phyloP scores from a whole-genome alignment of 1,284 basidiomycete genomes.

The Ustilago loliicola region DNA sequence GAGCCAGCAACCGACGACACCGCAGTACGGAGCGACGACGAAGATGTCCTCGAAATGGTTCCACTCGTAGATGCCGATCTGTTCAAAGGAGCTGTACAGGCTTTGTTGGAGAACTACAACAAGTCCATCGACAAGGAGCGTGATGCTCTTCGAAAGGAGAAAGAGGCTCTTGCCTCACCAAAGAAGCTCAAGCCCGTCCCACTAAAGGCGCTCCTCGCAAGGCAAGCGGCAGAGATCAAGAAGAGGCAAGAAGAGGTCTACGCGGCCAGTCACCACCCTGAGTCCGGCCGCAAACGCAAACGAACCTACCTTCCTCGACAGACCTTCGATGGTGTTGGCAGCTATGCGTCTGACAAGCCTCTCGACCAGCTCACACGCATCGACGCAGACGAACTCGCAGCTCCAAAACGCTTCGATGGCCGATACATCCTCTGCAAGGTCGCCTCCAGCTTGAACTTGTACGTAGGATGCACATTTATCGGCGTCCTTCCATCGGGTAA shows the following conservation, averaged over 20 bases:
- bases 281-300: slow-evolving; percentile 33
- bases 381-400: slow-evolving; percentile 53
- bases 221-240: slow-evolving; percentile 60
- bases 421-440: slow-evolving; percentile 62
- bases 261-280: slow-evolving; percentile 28
- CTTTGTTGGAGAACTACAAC: slow-evolving; percentile 66
- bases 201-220: slow-evolving; percentile 56
- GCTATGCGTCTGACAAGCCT: slow-evolving; percentile 52
- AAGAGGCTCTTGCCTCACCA: slow-evolving; percentile 30
- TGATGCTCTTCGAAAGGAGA: slow-evolving; percentile 46
- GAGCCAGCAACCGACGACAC: not conserved
- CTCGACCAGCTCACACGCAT: slow-evolving; percentile 44
- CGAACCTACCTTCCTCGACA: slow-evolving; percentile 57
- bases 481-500: slow-evolving; percentile 52
- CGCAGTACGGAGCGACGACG: slow-evolving; percentile 10
- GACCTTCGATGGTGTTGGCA: slow-evolving; percentile 59
- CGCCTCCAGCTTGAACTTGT: slow-evolving; percentile 57
- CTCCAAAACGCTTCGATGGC: slow-evolving; percentile 48
- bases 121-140: slow-evolving; percentile 55
- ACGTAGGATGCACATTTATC: slow-evolving; percentile 62
- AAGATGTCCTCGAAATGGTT: slow-evolving; percentile 27
- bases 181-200: slow-evolving; percentile 60
- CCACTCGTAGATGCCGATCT: slow-evolving; percentile 65
- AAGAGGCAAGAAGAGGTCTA: slow-evolving; percentile 53
- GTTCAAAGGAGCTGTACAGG: slow-evolving; percentile 64